Base-by-base conservation (phyloP, 805 yeast species). In the Ogataea pilisensis region DNA sequence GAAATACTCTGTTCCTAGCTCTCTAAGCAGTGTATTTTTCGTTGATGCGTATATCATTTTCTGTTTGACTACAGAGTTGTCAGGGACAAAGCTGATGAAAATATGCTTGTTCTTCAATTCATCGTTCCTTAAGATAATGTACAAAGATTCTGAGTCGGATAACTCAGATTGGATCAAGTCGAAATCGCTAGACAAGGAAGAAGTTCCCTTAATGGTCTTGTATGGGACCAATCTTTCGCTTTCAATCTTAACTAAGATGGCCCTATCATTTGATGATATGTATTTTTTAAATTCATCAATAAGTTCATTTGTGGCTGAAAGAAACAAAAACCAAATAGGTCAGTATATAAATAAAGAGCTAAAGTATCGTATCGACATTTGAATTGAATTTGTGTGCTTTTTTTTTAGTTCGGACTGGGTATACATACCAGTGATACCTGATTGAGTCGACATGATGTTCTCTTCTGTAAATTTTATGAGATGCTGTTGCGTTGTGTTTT, bases 21-120 rank as follows among this genome's bases (percentile, higher is more conserved):
- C 82, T 50, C 85, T 78, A 41, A 85, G 65, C 28, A 93, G 63
- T 1, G 93, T 78, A 59, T 78, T 83, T 46, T 87, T 87, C 9
- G 95, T 81, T 2, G 96, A 86, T 4, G 98, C 98, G 60, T 90
- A 93, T 36, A 93, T 70, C 97, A 93, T 93, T 61, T 91, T 93
- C 42, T 75, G 72, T 43, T 89, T 75, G 29, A 91, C 90, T 2
- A 82, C 79, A 8, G 96, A 85, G 37, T 63, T 62, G 59, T 91
- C 97, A 0, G 99, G 97, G 39, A 91, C 90, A 64, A 73, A 90
- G 17, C 93, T 79, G 34, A 89, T 74, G 53, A 91, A 89, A 3
- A 77, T 72, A 45, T 66, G 69, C n/a, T 55, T 55, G 1, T 50
- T 54, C 8, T 38, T 31, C 8, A 33, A 26, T 16, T 46, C 54